Base-by-base conservation (phyloP, 2,329 filamentous ascomycete species). In the Nothophaeocryptopus gaeumannii region DNA sequence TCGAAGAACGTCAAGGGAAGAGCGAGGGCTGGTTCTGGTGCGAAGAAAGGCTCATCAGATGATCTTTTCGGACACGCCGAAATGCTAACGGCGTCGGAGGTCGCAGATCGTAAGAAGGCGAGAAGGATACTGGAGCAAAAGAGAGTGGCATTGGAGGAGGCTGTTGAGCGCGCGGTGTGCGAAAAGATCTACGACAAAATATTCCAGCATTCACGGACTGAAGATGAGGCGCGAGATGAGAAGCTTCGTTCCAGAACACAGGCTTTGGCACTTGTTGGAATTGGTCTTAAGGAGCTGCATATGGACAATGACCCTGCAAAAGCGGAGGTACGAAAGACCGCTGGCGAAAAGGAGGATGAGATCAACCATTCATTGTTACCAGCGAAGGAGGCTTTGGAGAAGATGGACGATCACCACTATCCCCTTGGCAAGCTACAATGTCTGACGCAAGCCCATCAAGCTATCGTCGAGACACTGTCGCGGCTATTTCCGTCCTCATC, bases 191-290 rank as follows among this genome's bases (percentile, higher is more conserved):
- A 97, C 65, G 79, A 85, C 50, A 85, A 87, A 58, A 89, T 99
- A 66, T 99, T 92, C 79, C 84, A 90, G 39, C 93, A 99, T 68
- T 83, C 86, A 52, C 93, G 80, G 66, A 95, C 92, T 0, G 85
- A 97, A 63, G 93, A 99, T 65, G 92, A 96, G 70, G 91, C 93
- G 10, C 82, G 92, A 63, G 93, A 99, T 66, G 91, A 95, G 63
- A 96, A 95, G 67, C 76, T 99, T 43, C 83, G 93, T 29, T 99
- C 93, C 8, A 93, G 95, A 63, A 96, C 91, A 1, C 92, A 92
- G 14, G 90, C 93, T 1, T 73, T 99, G 38, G 81, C 86, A 2
- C 76, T 99, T n/a, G 89, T 99, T 13, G 92, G 90, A 1, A 96
- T 99, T 63, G 88, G 89, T 2, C 75, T 93, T 45, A 84, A 82